Evolutionary conservation across 805 yeast genomes (phyloP).

Genomic region (Saturnispora saitoi): DNA sequence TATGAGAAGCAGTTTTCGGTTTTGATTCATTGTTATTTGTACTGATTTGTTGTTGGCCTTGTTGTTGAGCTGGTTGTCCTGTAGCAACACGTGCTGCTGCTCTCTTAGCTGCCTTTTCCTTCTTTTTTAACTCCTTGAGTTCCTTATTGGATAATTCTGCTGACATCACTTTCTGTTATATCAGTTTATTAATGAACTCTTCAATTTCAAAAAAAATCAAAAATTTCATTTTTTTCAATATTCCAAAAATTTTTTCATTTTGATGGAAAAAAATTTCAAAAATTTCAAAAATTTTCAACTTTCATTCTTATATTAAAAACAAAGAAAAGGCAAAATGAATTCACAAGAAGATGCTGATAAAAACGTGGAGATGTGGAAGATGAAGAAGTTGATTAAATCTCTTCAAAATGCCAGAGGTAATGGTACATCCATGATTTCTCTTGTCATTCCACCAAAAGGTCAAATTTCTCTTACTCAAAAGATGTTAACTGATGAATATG

Average conservation of each 20-base stretch:
- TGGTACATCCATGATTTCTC: constrained; percentile 98
- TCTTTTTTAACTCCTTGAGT: constrained; percentile 9
- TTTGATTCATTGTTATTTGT: not conserved
- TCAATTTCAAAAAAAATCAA: not conserved
- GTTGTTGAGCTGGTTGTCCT: not conserved
- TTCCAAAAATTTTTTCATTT: not conserved
- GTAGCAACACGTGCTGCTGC: not conserved
- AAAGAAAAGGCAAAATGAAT: constrained; percentile 20
- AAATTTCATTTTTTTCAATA: not conserved
- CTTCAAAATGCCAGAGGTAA: constrained; percentile 92
- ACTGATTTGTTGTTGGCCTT: constrained; percentile 2
- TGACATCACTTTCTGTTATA: not conserved
- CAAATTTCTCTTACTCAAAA: constrained; percentile 83
- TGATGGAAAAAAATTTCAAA: not conserved
- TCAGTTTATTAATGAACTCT: not conserved
- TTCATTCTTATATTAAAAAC: constrained; percentile 57
- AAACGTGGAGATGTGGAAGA: constrained; percentile 98
- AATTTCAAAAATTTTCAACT: constrained; percentile 36
- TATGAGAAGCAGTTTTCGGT: constrained; percentile 39
- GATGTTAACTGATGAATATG: constrained; percentile 96
- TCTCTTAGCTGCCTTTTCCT: constrained; percentile 6
- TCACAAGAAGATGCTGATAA: constrained; percentile 84
- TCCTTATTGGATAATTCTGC: constrained; percentile 9
- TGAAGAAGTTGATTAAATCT: constrained; percentile 85
- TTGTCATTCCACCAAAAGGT: constrained; percentile 91